Base-by-base conservation (phyloP, 2,329 filamentous ascomycete species). In the Penicillium hesseltinei region DNA sequence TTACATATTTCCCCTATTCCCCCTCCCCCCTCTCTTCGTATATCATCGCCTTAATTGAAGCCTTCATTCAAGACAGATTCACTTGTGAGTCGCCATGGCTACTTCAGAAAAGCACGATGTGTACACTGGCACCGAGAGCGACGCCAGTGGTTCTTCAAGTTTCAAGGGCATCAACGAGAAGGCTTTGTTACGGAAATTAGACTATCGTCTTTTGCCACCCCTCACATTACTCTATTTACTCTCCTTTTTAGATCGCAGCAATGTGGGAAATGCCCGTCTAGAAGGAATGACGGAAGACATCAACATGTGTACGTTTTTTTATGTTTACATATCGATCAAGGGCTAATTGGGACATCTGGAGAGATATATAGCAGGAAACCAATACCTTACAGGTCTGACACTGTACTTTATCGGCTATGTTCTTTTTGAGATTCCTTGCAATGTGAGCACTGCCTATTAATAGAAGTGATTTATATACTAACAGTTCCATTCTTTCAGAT, bases 161-260 rank as follows among this genome's bases (percentile, higher is more conserved):
- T 38, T 64, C 4, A 61, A 67, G 19, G 61, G 57, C 4, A 70
- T 76, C 54, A 73, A 76, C 44, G 75, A 78, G 57, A 75, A 71
- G 54, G 63, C 72, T 3, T 57, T 79, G 5, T 59, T 79, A 9
- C 69, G 77, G 35, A 81, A 79, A 57, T 66, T 81, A 27, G 79
- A 81, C 59, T 66, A 70, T 38, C 71, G 69, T 10, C 66, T 81
- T 4, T 63, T 81, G 9, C 79, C 78, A 4, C 70, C 76, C 0
- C 57, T 80, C 43, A 77, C 75, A 1, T 56, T 79, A 8, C 66
- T 56, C 7, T 56, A 56, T 33, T 42, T 56, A 15, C 49, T 56
- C 2, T 52, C 48, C 2, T 47, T 56, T 42, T 25, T 52, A 13
- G 54, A 56, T 42, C 48, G 54, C 13, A 46, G 48, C 5, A 56